A percentile compares a stretch with the other conserved stretches of the same genome.
Evolutionary conservation across 768 basidiomycete species (phyloP).

Genomic region (Hericium coralloides): DNA sequence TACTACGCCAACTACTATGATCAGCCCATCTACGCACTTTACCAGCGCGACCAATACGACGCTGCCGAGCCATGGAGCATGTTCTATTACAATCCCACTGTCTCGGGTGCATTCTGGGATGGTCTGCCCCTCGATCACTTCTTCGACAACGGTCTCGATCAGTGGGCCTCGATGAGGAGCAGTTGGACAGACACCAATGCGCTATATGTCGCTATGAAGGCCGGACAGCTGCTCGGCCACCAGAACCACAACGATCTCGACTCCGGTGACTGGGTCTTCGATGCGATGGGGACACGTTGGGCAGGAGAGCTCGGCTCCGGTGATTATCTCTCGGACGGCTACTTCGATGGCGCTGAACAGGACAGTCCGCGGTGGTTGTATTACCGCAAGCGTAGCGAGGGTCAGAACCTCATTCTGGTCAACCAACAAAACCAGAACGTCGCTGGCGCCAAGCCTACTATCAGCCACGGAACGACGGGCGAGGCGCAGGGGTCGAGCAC

Average conservation of each 20-base stretch:
- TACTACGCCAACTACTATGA: conserved; percentile 66
- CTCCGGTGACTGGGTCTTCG: conserved; percentile 89
- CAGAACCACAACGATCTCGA: conserved; percentile 97
- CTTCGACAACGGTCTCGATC: conserved; percentile 63
- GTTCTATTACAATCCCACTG: conserved; percentile 88
- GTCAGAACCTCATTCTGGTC: conserved; percentile 90
- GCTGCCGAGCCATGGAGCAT: conserved; percentile 49
- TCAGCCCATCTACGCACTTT: conserved; percentile 68
- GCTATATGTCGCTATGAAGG: conserved; percentile 83
- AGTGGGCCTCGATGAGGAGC: conserved; percentile 89
- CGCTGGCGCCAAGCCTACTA: conserved; percentile 42
- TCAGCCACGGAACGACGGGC: conserved; percentile 44
- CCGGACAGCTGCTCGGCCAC: conserved; percentile 69
- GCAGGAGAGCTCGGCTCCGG: conserved; percentile 90
- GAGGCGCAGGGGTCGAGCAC: conserved; percentile 77
- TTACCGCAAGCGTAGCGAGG: conserved; percentile 95
- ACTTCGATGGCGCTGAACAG: conserved; percentile 74
- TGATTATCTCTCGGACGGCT: conserved; percentile 67
- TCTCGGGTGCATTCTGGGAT: conserved; percentile 89
- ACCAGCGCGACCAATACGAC: conserved; percentile 78
- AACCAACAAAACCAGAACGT: conserved; percentile 76
- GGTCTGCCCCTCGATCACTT: conserved; percentile 71
- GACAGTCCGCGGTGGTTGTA: conserved; percentile 74
- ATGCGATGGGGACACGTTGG: conserved; percentile 90
- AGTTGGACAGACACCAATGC: conserved; percentile 87